Percentiles rank a stretch among this genome's conserved stretches.
These are phyloP conservation scores for Scedosporium minutisporum DNA, from an alignment of 2,329 filamentous ascomycete species.

Conservation along the genomic window DNA sequence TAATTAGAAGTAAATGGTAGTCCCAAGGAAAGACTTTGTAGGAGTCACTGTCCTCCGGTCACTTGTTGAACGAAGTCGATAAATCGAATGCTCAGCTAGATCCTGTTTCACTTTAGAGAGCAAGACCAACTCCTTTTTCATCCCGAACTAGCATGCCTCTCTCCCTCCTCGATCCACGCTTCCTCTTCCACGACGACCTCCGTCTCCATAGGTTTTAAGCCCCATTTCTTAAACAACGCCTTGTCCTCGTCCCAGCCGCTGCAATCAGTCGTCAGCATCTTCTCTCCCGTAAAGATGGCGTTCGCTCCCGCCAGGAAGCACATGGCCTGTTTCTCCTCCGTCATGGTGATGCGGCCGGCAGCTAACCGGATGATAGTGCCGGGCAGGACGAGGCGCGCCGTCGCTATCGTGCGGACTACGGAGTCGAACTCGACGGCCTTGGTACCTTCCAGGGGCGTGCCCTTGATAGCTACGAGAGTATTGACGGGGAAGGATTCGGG, in stretches of 20 bases:
- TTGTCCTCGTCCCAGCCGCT: slow-evolving; percentile 86
- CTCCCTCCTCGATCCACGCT: background rate
- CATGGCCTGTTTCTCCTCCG: slow-evolving; percentile 78
- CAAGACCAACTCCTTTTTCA: slow-evolving; percentile 3
- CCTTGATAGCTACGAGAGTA: slow-evolving; percentile 81
- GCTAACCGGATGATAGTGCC: slow-evolving; percentile 79
- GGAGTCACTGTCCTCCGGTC: background rate
- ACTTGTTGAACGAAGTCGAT: background rate
- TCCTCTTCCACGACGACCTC: slow-evolving; percentile 14
- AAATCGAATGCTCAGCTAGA: slow-evolving; percentile 4
- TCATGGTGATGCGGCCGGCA: slow-evolving; percentile 73
- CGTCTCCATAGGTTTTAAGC: slow-evolving; percentile 65
- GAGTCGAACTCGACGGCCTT: slow-evolving; percentile 67
- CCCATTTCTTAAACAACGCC: slow-evolving; percentile 75
- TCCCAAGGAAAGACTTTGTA: too few species aligned
- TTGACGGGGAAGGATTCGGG: slow-evolving; percentile 91
- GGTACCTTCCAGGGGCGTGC: slow-evolving; percentile 71
- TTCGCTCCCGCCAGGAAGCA: slow-evolving; percentile 90
- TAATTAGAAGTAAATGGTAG: too few species aligned
- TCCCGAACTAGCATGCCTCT: background rate
- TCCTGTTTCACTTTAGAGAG: slow-evolving; percentile 7
- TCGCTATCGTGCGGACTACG: slow-evolving; percentile 73
- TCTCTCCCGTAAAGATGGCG: slow-evolving; percentile 90
- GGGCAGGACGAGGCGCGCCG: slow-evolving; percentile 74
- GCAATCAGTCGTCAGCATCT: slow-evolving; percentile 89